A percentile compares a stretch with the other conserved stretches of the same genome.
These are phyloP conservation scores for Alnus rubra DNA, from an alignment of 306 rosid genomes.

Conservation along the genomic window DNA sequence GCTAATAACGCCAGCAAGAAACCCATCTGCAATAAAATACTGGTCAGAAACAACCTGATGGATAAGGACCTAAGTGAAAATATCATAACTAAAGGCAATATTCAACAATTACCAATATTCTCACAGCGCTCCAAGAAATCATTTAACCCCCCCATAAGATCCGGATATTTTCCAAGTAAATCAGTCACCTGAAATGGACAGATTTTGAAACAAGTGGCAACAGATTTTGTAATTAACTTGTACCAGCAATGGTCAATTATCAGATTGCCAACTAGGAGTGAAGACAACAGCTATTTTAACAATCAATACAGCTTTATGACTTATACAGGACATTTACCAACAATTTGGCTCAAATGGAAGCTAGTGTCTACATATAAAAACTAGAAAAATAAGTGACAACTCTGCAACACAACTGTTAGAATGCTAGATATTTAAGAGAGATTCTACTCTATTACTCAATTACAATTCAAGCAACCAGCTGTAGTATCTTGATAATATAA, in stretches of 20 bases:
- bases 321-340: neutral
- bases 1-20: constrained; percentile 89
- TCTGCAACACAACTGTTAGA: neutral
- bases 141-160: constrained; percentile 87
- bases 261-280: neutral
- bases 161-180: constrained; percentile 86
- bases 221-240: constrained; percentile 10
- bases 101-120: constrained; percentile 65
- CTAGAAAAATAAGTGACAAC: neutral
- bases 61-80: constrained; percentile 25
- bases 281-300: neutral
- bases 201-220: constrained; percentile 22
- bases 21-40: constrained; percentile 81
- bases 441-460: neutral
- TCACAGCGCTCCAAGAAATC: constrained; percentile 90
- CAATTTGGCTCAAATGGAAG: neutral
- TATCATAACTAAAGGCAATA: constrained; percentile 9
- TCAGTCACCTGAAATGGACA: constrained; percentile 69
- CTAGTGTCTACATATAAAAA: neutral
- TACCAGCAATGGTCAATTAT: neutral
- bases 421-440: neutral
- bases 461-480: neutral
- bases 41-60: constrained; percentile 36
- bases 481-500: neutral
- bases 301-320: neutral